A percentile compares a stretch with the other conserved stretches of the same genome.
These are phyloP conservation scores for Santalum album DNA, from an alignment of 164 flowering plant species.

Conservation along the genomic window DNA sequence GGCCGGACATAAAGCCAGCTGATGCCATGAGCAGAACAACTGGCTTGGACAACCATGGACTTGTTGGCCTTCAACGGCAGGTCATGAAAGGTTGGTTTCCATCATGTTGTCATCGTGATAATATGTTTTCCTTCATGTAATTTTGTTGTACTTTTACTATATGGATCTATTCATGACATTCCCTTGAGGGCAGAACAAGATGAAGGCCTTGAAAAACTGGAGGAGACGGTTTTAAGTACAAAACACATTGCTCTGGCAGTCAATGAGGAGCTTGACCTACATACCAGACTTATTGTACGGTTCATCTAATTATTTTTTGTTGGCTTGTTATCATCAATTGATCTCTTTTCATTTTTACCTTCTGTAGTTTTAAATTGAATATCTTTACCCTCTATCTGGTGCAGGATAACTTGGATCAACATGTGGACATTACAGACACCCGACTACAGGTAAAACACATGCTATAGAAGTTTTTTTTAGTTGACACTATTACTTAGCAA, in stretches of 20 bases:
- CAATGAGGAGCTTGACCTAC: slow-evolving; percentile 78
- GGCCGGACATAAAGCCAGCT: slow-evolving; percentile 56
- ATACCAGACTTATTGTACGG: slow-evolving; percentile 73
- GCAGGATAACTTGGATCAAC: slow-evolving; percentile 80
- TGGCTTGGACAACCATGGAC: slow-evolving; percentile 73
- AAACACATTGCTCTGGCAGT: slow-evolving; percentile 88
- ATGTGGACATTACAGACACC: slow-evolving; percentile 66
- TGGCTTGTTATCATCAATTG: too few relatives aligned
- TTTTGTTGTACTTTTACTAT: background rate
- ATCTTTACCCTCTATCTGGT: background rate
- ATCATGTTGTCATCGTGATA: background rate
- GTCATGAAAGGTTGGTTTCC: slow-evolving; percentile 63
- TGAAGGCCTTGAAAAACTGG: slow-evolving; percentile 81
- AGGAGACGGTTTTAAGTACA: slow-evolving; percentile 68
- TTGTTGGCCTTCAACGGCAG: slow-evolving; percentile 78
- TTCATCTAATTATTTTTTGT: background rate
- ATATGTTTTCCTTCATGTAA: background rate
- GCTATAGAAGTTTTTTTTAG: too few relatives aligned
- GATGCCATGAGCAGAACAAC: slow-evolving; percentile 48
- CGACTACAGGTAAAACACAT: slow-evolving; percentile 49
- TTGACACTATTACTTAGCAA: too few relatives aligned
- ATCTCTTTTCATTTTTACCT: background rate
- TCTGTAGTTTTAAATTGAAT: slow-evolving; percentile 1
- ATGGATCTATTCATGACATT: slow-evolving; percentile 1
- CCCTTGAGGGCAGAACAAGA: slow-evolving; percentile 65